phyloP scores from a whole-genome alignment of 495 filamentous ascomycete genomes.

The Chaetomidium leptoderma region DNA sequence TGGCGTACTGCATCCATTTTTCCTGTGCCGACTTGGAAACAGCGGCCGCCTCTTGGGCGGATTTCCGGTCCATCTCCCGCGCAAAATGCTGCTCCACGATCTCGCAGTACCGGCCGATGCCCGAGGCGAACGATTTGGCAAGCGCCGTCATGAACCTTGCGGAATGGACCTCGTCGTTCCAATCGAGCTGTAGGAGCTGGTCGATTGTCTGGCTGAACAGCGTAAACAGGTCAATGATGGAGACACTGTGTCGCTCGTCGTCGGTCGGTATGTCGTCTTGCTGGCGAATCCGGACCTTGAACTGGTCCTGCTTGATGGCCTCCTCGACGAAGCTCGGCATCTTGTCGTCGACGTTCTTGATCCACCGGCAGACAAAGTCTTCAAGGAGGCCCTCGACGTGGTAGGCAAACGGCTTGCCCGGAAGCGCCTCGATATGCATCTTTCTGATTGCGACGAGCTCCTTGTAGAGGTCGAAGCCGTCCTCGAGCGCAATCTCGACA shows the following conservation, averaged over 20 bases:
- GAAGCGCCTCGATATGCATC: conserved; percentile 69
- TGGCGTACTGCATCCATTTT: conserved; percentile 83
- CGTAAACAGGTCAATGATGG: conserved; percentile 88
- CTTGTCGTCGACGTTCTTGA: conserved; percentile 70
- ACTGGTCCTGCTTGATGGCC: conserved; percentile 83
- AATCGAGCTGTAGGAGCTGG: conserved; percentile 77
- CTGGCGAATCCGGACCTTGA: conserved; percentile 61
- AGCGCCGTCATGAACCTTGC: conserved; percentile 97
- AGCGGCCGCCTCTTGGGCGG: conserved; percentile 79
- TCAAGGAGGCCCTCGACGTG: conserved; percentile 79
- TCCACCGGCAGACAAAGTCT: conserved; percentile 95
- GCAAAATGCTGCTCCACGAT: conserved; percentile 79
- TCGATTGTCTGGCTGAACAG: conserved; percentile 88
- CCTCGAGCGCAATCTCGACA: conserved; percentile 77
- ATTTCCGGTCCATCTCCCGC: conserved; percentile 87
- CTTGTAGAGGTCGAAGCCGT: conserved; percentile 90
- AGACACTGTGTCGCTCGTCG: conserved; percentile 85
- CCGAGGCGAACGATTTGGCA: conserved; percentile 77
- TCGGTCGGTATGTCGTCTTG: conserved; percentile 61
- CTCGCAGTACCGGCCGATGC: conserved; percentile 87
- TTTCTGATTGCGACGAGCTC: conserved; percentile 77
- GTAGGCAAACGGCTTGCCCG: conserved; percentile 67
- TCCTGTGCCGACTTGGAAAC: conserved; percentile 79
- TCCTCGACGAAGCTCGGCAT: conserved; percentile 82
- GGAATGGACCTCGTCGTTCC: conserved; percentile 89